A percentile compares a stretch with the other conserved stretches of the same genome.
Conservation (phyloP, 1,139 yeast genomes). For the Arxiozyma bovina region DNA sequence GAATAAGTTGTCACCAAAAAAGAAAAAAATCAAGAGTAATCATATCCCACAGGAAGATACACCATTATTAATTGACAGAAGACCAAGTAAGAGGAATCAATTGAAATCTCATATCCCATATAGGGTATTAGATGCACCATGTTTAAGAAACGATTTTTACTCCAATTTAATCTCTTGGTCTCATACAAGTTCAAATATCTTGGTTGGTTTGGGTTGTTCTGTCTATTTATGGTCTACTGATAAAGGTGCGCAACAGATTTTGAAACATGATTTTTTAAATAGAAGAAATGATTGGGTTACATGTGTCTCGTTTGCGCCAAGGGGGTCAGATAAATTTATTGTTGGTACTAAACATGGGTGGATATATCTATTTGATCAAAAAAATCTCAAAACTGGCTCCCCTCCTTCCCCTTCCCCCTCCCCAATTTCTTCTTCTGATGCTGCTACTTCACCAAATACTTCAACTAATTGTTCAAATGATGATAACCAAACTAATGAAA, state of each 20-base stretch:
- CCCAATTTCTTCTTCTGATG: background rate
- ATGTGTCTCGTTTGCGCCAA: conserved; percentile 48
- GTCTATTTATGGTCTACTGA: conserved; percentile 62
- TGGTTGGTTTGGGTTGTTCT: conserved; percentile 57
- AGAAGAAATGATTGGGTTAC: conserved; percentile 40
- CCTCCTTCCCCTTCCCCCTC: background rate
- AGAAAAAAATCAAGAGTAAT: background rate
- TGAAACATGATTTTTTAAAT: conserved; percentile 26
- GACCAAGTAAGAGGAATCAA: background rate
- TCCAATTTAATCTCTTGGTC: conserved; percentile 77
- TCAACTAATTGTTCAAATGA: background rate
- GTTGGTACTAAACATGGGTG: conserved; percentile 53
- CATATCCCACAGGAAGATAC: background rate
- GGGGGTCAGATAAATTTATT: conserved; percentile 37
- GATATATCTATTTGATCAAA: conserved; percentile 37
- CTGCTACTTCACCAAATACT: background rate
- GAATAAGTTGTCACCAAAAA: background rate
- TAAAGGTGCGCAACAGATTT: conserved; percentile 38
- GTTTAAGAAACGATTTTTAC: conserved; percentile 71
- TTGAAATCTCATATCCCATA: conserved; percentile 34
- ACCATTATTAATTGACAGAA: background rate
- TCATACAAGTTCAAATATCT: conserved; percentile 39
- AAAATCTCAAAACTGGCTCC: conserved; percentile 10
- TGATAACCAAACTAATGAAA: background rate
- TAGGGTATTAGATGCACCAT: conserved; percentile 63